These are phyloP conservation scores for Xerocomus spinulosus DNA, from an alignment of 768 basidiomycete species.

Conservation along the genomic window DNA sequence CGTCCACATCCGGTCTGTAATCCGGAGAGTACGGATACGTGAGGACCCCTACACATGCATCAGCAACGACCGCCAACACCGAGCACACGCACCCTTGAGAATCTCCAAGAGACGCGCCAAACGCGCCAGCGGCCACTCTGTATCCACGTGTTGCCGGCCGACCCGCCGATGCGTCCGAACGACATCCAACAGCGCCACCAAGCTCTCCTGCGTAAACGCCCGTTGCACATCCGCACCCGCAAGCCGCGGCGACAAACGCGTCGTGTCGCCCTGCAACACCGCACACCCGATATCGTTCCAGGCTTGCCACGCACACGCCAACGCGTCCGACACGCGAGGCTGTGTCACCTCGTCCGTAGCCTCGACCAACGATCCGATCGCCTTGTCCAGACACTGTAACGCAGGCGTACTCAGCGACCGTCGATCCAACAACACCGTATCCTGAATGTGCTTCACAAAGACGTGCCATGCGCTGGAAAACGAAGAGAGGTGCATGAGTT, in stretches of 20 bases:
- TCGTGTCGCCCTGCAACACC: slow-evolving; percentile 32
- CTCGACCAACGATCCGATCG: slow-evolving; percentile 53
- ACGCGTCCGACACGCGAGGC: slow-evolving; percentile 40
- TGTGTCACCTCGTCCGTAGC: slow-evolving; percentile 29
- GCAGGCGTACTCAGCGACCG: slow-evolving; percentile 77
- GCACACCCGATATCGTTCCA: slow-evolving; percentile 63
- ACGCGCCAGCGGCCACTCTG: slow-evolving; percentile 64
- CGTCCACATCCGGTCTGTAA: slow-evolving; percentile 84
- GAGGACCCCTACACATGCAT: slow-evolving; percentile 48
- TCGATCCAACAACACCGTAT: slow-evolving; percentile 63
- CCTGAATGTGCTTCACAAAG: slow-evolving; percentile 69
- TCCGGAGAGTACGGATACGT: slow-evolving; percentile 82
- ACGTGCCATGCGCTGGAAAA: slow-evolving; percentile 71
- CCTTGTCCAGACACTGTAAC: slow-evolving; percentile 76
- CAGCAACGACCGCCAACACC: neutral
- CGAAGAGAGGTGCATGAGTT: slow-evolving; percentile 67
- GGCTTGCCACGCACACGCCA: slow-evolving; percentile 65
- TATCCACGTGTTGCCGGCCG: slow-evolving; percentile 40
- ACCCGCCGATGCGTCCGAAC: slow-evolving; percentile 55
- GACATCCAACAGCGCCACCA: slow-evolving; percentile 76
- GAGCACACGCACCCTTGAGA: slow-evolving; percentile 53
- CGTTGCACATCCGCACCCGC: slow-evolving; percentile 8
- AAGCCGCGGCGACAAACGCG: slow-evolving; percentile 12
- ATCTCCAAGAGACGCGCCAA: slow-evolving; percentile 70
- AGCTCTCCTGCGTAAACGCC: slow-evolving; percentile 61